Base-by-base conservation (phyloP, 345 rosid genomes). In the Physaria fendleri region DNA sequence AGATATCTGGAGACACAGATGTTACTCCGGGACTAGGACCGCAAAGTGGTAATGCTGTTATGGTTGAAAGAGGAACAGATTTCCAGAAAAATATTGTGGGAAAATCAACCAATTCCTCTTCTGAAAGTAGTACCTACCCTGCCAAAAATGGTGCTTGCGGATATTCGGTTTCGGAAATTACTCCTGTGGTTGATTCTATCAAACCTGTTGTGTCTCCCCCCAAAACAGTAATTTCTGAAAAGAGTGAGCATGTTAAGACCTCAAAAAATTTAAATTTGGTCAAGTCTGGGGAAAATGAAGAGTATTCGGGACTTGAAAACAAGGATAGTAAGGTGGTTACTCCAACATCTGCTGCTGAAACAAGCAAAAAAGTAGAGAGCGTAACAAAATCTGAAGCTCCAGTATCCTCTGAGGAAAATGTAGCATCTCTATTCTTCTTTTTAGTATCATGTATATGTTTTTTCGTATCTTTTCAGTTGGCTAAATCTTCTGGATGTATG, bases 321-420 rank as follows among this genome's bases (percentile, higher is more conserved):
- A 20, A 30, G 21, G 30, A 46, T 18, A 35, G 71, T 54, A 67
- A 56, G 44, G 67, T 22, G 51, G 62, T 38, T 17, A 37, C 56
- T 41, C 43, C 59, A 8, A 23, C 27, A 55, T 56, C 64, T 54
- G 29, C 62, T 66, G 44, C 74, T 70, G 79, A 66, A 70, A 65
- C 72, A 64, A 34, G 59, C 72, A 38, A 65, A 27, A 44, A 25
- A 13, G 61, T 43, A 2, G 71, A 59, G 42, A 59, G 40, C 14
- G 44, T 38, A 23, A 75, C 65, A 68, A 74, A 74, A 23, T 48
- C 76, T 27, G 54, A 70, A 48, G 18, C 25, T 24, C 15, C 71
- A 57, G 59, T 38, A 9, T 62, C 57, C 52, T 62, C 77, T 43
- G 89, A 82, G 67, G 79, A 77, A 55, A 75, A 80, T 91, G 99